A percentile compares a stretch with the other conserved stretches of the same genome.
Conservation (phyloP, 179 eudicot species). For the Sideroxylon spinosum region DNA sequence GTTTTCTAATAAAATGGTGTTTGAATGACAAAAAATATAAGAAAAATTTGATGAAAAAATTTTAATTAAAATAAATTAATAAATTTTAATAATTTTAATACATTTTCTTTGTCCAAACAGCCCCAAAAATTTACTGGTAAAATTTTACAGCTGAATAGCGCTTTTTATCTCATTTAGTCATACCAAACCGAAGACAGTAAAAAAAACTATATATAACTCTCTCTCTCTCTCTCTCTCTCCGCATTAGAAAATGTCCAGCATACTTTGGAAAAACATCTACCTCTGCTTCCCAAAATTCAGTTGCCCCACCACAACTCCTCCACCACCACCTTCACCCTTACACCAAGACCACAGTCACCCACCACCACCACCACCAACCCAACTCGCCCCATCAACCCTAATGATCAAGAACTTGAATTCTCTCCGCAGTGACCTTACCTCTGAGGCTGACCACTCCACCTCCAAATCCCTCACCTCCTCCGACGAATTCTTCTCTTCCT, state of each 20-base stretch:
- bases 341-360: conserved; percentile 6
- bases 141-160: no score
- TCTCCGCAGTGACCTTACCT: conserved; percentile 25
- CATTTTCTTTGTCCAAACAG: no score
- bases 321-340: conserved; percentile 18
- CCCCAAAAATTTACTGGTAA: no score
- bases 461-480: conserved; percentile 13
- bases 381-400: background rate
- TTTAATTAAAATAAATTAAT: no score
- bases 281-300: conserved; percentile 52
- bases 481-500: conserved; percentile 20
- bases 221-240: conserved; percentile 4
- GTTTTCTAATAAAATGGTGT: no score
- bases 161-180: no score
- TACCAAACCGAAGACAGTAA: background rate
- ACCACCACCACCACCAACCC: conserved; percentile 10
- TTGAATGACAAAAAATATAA: no score
- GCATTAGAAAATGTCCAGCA: conserved; percentile 30
- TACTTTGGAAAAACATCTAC: conserved; percentile 44
- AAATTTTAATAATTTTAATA: no score
- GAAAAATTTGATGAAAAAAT: no score
- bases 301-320: conserved; percentile 34
- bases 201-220: background rate
- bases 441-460: conserved; percentile 14
- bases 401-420: conserved; percentile 45